Conservation (phyloP, 495 filamentous ascomycete species). For the Acidiella bohemica region DNA sequence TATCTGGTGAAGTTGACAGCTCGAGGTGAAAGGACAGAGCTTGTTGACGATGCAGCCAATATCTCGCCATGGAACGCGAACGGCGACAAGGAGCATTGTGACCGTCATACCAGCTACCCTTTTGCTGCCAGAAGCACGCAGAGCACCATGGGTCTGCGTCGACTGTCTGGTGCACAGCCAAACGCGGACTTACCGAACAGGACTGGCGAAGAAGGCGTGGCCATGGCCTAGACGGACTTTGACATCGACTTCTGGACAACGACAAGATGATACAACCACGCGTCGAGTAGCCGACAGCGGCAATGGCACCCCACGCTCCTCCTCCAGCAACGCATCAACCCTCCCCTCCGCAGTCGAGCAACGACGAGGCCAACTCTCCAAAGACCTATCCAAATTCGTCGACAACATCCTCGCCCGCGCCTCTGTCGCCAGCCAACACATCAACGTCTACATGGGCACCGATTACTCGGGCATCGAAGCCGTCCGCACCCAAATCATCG, state of each 20-base stretch:
- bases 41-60: too few relatives aligned
- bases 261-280: too few relatives aligned
- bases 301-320: background rate
- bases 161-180: conserved; percentile 2
- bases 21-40: too few relatives aligned
- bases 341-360: conserved; percentile 69
- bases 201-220: too few relatives aligned
- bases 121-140: too few relatives aligned
- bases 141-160: too few relatives aligned
- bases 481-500: conserved; percentile 60
- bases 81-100: too few relatives aligned
- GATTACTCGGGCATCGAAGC: conserved; percentile 80
- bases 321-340: background rate
- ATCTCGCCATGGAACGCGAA: conserved; percentile 4
- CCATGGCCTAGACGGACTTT: too few relatives aligned
- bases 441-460: conserved; percentile 80
- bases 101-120: too few relatives aligned
- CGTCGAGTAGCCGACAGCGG: background rate
- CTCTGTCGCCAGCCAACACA: conserved; percentile 67
- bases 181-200: too few relatives aligned
- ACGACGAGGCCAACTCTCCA: conserved; percentile 56
- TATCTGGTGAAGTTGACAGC: too few relatives aligned
- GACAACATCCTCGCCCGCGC: conserved; percentile 76
- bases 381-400: conserved; percentile 65
- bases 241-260: too few relatives aligned